Conservation (phyloP, 2,329 filamentous ascomycete species). For the Aplosporella prunicola region DNA sequence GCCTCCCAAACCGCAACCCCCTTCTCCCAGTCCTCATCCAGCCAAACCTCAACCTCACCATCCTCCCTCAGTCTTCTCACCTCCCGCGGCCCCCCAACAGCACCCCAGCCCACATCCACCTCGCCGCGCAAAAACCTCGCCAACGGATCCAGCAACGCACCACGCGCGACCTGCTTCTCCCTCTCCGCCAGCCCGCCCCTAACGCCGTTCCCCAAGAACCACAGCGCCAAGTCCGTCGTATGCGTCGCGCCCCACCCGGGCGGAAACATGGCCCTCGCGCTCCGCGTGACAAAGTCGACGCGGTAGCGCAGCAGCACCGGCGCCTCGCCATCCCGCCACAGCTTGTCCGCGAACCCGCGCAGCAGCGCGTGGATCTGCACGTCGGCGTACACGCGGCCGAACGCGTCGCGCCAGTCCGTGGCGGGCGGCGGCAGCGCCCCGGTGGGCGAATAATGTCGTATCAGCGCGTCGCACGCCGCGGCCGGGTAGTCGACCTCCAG, state of each 20-base stretch:
- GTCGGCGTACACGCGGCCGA: constrained; percentile 47
- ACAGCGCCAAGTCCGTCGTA: constrained; percentile 43
- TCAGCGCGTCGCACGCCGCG: constrained; percentile 33
- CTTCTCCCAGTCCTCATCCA: constrained; percentile 38
- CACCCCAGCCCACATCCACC: constrained; percentile 31
- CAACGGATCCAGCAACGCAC: constrained; percentile 30
- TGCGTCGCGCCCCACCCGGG: constrained; percentile 46
- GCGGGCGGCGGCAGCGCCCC: constrained; percentile 30
- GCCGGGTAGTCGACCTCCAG: constrained; percentile 46
- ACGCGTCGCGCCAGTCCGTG: constrained; percentile 42
- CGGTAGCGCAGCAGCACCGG: constrained; percentile 40
- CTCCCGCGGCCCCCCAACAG: constrained; percentile 24
- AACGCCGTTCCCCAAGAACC: constrained; percentile 46
- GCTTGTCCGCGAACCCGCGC: constrained; percentile 40
- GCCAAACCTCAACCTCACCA: constrained; percentile 38
- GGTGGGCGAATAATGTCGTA: constrained; percentile 31
- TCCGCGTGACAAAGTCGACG: constrained; percentile 44
- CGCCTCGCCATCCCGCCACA: constrained; percentile 35
- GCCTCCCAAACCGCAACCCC: constrained; percentile 41
- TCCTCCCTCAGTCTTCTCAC: constrained; percentile 37
- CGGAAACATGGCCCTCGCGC: constrained; percentile 35
- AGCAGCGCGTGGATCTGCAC: constrained; percentile 47
- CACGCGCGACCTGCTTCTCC: constrained; percentile 36
- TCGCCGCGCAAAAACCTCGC: constrained; percentile 32
- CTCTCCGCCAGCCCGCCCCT: constrained; percentile 24